Conservation (phyloP, 257 asterid genomes). For the Nicotiana noctiflora region DNA sequence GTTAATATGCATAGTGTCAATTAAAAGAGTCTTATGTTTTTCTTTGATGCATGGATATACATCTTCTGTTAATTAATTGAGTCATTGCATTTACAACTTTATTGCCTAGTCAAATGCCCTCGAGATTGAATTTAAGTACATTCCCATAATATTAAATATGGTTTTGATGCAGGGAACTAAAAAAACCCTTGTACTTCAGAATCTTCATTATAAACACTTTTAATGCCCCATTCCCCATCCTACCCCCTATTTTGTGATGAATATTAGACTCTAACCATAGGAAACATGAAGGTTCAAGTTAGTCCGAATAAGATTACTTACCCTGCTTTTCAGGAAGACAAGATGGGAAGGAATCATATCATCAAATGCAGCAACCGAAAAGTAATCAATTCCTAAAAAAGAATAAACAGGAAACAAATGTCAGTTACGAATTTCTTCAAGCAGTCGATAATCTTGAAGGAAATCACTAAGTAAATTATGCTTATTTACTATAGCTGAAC, state of each 20-base stretch:
- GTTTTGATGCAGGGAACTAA: conserved; percentile 53
- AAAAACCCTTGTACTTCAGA: conserved; percentile 61
- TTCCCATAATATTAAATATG: neutral
- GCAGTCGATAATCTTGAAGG: neutral
- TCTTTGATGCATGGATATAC: neutral
- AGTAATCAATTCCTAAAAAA: too few relatives aligned
- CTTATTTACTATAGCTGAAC: neutral
- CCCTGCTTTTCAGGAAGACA: too few relatives aligned
- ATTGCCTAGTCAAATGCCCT: neutral
- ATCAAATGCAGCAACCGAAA: too few relatives aligned
- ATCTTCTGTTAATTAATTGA: neutral
- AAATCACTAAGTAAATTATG: neutral
- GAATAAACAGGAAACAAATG: too few relatives aligned
- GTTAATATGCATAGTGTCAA: neutral
- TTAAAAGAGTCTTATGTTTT: neutral
- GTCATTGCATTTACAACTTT: neutral
- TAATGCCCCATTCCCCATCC: neutral
- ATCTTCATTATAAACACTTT: neutral
- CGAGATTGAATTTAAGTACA: neutral
- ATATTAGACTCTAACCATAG: too few relatives aligned
- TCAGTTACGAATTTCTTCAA: neutral
- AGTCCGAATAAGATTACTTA: too few relatives aligned
- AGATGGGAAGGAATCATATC: too few relatives aligned
- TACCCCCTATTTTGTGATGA: too few relatives aligned
- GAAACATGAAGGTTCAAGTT: too few relatives aligned